Evolutionary conservation across 345 rosid genomes (phyloP).

Genomic region (Gossypium longicalyx): DNA sequence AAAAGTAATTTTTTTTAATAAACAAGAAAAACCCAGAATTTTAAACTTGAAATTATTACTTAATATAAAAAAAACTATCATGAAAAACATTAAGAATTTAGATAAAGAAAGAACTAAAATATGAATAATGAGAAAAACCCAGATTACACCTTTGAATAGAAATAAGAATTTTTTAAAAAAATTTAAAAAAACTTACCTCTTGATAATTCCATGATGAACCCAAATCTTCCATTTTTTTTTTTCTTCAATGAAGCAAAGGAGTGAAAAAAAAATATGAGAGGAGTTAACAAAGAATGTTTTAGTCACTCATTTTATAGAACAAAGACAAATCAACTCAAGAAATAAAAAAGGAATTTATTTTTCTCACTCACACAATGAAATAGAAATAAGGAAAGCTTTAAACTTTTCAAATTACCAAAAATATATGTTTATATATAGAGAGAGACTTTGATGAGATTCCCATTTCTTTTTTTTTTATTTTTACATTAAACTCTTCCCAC

Average conservation of each 20-base stretch:
- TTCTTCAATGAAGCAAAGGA: neutral
- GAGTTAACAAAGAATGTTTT: neutral
- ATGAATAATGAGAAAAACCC: too few relatives aligned
- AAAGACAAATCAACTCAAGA: neutral
- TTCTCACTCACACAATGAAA: neutral
- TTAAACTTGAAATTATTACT: too few relatives aligned
- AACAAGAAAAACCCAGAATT: too few relatives aligned
- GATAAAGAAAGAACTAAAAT: too few relatives aligned
- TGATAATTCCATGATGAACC: conserved; percentile 59
- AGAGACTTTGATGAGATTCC: neutral
- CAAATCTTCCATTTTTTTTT: conserved; percentile 60
- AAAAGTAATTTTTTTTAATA: too few relatives aligned
- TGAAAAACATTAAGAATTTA: too few relatives aligned
- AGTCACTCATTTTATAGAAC: conserved; percentile 38
- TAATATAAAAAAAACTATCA: too few relatives aligned
- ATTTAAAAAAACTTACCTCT: conserved; percentile 51
- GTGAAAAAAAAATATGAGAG: neutral
- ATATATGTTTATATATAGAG: neutral
- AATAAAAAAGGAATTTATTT: neutral
- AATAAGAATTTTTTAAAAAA: too few relatives aligned
- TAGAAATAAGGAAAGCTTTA: conserved; percentile 16
- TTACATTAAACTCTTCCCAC: conserved; percentile 41
- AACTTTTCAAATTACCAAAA: conserved; percentile 25
- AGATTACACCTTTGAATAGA: too few relatives aligned
- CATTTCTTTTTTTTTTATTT: conserved; percentile 18